A percentile compares a stretch with the other conserved stretches of the same genome.
Conservation (phyloP, 306 rosid species). For the Erythrophleum fordii region DNA sequence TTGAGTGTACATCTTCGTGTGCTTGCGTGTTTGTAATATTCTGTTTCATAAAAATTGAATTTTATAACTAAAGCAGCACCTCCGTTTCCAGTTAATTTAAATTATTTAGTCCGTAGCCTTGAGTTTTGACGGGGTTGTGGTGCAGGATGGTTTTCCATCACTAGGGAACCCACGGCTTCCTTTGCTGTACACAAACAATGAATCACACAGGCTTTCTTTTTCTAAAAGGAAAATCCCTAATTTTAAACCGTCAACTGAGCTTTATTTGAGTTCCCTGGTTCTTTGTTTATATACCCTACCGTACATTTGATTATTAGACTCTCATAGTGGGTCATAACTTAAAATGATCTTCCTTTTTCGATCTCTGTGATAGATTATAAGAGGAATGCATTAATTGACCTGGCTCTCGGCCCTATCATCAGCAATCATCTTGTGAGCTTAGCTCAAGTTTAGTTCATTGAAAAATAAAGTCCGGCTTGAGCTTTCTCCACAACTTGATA, state of each 20-base stretch:
- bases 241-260: neutral
- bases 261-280: constrained; percentile 25
- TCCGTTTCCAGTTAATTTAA: neutral
- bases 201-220: neutral
- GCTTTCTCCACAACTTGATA: neutral
- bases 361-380: constrained; percentile 9
- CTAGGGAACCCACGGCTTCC: constrained; percentile 1
- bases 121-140: neutral
- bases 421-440: constrained; percentile 6
- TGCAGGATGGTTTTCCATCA: neutral
- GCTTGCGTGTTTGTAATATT: neutral
- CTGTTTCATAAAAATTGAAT: constrained; percentile 1
- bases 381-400: neutral
- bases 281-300: neutral
- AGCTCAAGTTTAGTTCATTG: constrained; percentile 16
- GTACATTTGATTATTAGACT: neutral
- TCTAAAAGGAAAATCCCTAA: neutral
- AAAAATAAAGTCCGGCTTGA: neutral
- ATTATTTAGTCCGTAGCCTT: neutral
- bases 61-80: neutral
- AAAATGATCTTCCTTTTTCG: constrained; percentile 20
- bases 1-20: neutral
- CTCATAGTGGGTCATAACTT: neutral
- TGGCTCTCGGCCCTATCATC: constrained; percentile 2
- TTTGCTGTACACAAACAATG: neutral